Conservation (phyloP, 257 asterid genomes). For the Scutellaria minor region DNA sequence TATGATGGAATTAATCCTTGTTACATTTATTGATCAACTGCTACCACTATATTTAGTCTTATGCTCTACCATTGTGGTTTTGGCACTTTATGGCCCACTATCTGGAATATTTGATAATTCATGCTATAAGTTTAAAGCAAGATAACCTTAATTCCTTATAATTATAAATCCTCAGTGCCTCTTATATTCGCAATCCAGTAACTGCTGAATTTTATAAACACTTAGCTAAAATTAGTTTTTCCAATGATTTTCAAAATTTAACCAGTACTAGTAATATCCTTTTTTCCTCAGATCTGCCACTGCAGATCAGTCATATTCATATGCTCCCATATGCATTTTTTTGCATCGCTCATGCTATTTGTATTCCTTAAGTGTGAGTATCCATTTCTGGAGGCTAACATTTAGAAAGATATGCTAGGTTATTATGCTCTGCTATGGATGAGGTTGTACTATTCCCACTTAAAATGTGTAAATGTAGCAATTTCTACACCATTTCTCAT, state of each 20-base stretch:
- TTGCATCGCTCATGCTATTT: constrained; percentile 2
- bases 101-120: constrained; percentile 16
- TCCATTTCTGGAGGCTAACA: constrained; percentile 11
- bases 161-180: constrained; percentile 12
- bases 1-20: constrained; percentile 6
- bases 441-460: constrained; percentile 19
- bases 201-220: neutral
- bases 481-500: constrained; percentile 4
- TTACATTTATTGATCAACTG: constrained; percentile 1
- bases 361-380: neutral
- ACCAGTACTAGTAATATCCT: constrained; percentile 4
- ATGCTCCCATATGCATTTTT: constrained; percentile 2
- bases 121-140: constrained; percentile 22
- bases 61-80: constrained; percentile 22
- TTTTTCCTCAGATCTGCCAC: constrained; percentile 19
- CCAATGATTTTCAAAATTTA: neutral
- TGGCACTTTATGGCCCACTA: constrained; percentile 21
- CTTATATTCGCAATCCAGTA: constrained; percentile 6
- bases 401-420: constrained; percentile 6
- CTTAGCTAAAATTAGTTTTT: constrained; percentile 7
- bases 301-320: constrained; percentile 20
- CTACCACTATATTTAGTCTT: constrained; percentile 29
- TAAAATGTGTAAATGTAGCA: constrained; percentile 8
- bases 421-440: constrained; percentile 7
- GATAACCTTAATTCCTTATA: constrained; percentile 24